Conservation (phyloP, 768 basidiomycete species). For the Tubosaeta sp. region DNA sequence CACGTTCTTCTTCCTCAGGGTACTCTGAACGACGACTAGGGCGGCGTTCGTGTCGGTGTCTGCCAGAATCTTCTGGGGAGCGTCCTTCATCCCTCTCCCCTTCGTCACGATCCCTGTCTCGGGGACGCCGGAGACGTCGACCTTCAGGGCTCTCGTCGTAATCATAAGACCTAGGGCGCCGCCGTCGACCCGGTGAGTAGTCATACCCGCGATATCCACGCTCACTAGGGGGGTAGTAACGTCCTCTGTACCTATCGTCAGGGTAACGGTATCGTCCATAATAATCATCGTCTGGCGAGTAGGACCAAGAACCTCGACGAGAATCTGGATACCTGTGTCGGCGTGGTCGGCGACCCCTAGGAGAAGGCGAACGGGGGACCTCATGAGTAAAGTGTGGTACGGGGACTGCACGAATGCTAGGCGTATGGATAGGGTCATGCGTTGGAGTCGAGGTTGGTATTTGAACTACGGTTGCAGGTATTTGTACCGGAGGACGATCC, state of each 20-base stretch:
- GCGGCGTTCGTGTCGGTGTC: conserved; percentile 2
- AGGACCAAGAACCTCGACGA: conserved; percentile 22
- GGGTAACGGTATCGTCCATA: conserved; percentile 8
- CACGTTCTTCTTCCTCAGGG: conserved; percentile 11
- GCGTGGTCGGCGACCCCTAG: neutral
- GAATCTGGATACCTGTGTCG: neutral
- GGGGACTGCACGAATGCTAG: conserved; percentile 23
- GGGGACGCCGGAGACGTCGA: neutral
- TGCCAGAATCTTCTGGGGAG: conserved; percentile 9
- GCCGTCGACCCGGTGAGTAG: conserved; percentile 12
- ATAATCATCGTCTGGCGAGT: conserved; percentile 16
- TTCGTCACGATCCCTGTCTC: neutral
- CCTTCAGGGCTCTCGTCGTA: conserved; percentile 7
- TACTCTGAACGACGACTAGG: conserved; percentile 16
- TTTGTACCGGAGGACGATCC: conserved; percentile 20
- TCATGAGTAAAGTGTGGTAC: conserved; percentile 7
- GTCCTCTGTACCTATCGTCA: conserved; percentile 12
- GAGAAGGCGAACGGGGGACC: conserved; percentile 7
- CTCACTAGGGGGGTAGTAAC: conserved; percentile 15
- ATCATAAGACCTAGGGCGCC: neutral
- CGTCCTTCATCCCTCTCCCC: conserved; percentile 1
- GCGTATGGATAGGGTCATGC: conserved; percentile 14
- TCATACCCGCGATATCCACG: conserved; percentile 11
- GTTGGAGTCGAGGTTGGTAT: conserved; percentile 8
- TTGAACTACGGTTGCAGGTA: conserved; percentile 19